Base-by-base conservation (phyloP, 2,329 filamentous ascomycete species). In the Penicillium frequentans region DNA sequence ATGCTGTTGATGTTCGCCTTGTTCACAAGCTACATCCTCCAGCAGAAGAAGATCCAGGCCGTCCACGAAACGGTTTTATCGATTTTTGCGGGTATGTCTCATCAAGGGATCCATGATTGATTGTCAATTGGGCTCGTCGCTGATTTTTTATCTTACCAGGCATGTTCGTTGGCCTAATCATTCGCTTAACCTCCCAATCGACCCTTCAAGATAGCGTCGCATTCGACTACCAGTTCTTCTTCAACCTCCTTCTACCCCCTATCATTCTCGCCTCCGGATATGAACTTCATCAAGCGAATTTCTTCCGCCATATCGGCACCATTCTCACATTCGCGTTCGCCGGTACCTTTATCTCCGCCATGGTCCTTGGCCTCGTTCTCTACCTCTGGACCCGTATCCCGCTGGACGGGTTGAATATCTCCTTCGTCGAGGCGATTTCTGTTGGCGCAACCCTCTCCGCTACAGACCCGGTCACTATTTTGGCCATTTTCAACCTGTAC, bases 141-240 rank as follows among this genome's bases (percentile, higher is more conserved):
- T 42, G 19, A 4, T 23, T 11, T 35, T 27, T n/a, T 47, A 23
- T 31, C 31, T 33, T 6, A 29, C 37, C 53, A 96, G 93, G 93
- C 69, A 98, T 98, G 95, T 89, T 92, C 57, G 91, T 99, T 59
- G 95, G 95, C 6, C 81, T 99, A 67, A 84, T 96, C 58, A 86
- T 99, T 57, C 86, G 95, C 70, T 80, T 97, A 61, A 90, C 87
- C 44, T 88, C 89, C 52, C 88, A 89, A 64, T 88, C 91, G 61
- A 91, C 89, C 61, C 92, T 99, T 68, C 89, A 93, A 74, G 90
- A 90, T 72, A 87, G 91, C 63, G 92, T 99, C 70, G 96, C 89
- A 76, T 99, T 99, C 81, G 90, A 98, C 79, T 97, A 97, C 74
- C 93, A 98, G 73, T 96, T 98, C 81, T 99, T 99, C 82, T 99